A percentile compares a stretch with the other conserved stretches of the same genome.
phyloP scores from a whole-genome alignment of 768 basidiomycete species.

The Tulasnella sp. region DNA sequence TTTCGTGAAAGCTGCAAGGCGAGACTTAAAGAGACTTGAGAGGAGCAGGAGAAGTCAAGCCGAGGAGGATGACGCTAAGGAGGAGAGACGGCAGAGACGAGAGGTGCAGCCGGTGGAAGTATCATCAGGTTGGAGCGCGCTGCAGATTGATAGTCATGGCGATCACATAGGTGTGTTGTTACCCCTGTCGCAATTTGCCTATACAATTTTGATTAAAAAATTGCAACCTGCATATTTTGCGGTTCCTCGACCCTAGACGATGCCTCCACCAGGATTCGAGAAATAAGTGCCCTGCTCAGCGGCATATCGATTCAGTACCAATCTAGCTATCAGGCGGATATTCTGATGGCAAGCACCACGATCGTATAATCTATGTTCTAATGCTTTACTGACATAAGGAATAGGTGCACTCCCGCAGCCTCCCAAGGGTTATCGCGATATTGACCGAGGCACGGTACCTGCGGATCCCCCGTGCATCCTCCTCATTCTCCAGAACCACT shows the following conservation, averaged over 20 bases:
- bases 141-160: slow-evolving; percentile 72
- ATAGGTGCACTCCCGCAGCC: slow-evolving; percentile 57
- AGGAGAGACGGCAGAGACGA: slow-evolving; percentile 14
- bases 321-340: slow-evolving; percentile 73
- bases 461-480: slow-evolving; percentile 31
- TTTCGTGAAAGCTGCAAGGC: slow-evolving; percentile 37
- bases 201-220: not conserved
- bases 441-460: slow-evolving; percentile 53
- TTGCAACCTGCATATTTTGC: slow-evolving; percentile 12
- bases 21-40: slow-evolving; percentile 54
- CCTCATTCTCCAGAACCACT: not conserved
- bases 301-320: slow-evolving; percentile 76
- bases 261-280: slow-evolving; percentile 60
- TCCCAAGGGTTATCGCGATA: slow-evolving; percentile 51
- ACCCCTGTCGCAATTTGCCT: not conserved
- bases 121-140: slow-evolving; percentile 64
- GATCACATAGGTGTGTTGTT: slow-evolving; percentile 53
- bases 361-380: no score
- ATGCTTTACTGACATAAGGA: no score
- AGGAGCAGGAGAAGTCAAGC: slow-evolving; percentile 39
- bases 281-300: slow-evolving; percentile 63
- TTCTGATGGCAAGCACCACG: slow-evolving; percentile 51
- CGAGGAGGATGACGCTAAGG: slow-evolving; percentile 28
- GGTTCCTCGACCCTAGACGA: slow-evolving; percentile 35
- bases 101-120: slow-evolving; percentile 42